A percentile compares a stretch with the other conserved stretches of the same genome.
Conservation (phyloP, 306 rosid genomes). For the Medicago truncatula region DNA sequence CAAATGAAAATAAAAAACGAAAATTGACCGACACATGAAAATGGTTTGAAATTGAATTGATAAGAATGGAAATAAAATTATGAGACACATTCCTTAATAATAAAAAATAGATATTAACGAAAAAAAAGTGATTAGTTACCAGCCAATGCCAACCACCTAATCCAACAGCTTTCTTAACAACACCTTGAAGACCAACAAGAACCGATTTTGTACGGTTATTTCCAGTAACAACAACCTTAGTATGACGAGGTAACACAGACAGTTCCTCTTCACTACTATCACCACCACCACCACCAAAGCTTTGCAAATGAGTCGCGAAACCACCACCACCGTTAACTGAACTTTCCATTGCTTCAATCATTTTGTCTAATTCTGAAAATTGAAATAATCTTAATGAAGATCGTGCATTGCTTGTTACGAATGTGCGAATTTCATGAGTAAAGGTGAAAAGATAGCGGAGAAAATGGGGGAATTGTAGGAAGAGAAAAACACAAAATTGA, state of each 20-base stretch:
- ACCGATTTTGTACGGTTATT: slow-evolving; percentile 98
- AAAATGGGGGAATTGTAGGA: slow-evolving; percentile 57
- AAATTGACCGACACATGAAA: slow-evolving; percentile 50
- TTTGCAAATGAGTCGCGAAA: slow-evolving; percentile 89
- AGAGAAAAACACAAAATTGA: slow-evolving; percentile 59
- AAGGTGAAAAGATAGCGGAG: slow-evolving; percentile 44
- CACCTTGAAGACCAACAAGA: slow-evolving; percentile 96
- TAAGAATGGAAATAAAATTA: slow-evolving; percentile 35
- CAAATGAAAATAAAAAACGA: background rate
- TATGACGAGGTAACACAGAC: slow-evolving; percentile 94
- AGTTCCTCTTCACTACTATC: slow-evolving; percentile 98
- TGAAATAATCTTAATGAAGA: slow-evolving; percentile 56
- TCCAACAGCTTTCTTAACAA: slow-evolving; percentile 97
- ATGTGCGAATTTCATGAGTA: slow-evolving; percentile 47
- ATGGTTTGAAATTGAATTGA: slow-evolving; percentile 32
- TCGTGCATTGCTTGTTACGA: slow-evolving; percentile 59
- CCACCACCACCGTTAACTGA: slow-evolving; percentile 71
- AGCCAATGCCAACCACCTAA: slow-evolving; percentile 99
- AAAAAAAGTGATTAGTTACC: slow-evolving; percentile 47
- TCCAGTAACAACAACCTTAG: slow-evolving; percentile 97
- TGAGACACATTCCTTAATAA: background rate
- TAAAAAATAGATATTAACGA: background rate
- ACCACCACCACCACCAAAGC: slow-evolving; percentile 54
- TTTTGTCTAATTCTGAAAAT: slow-evolving; percentile 43
- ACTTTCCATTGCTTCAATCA: slow-evolving; percentile 90